phyloP scores from a whole-genome alignment of 2,329 filamentous ascomycete genomes.

The Myriosclerotinia duriaeana region DNA sequence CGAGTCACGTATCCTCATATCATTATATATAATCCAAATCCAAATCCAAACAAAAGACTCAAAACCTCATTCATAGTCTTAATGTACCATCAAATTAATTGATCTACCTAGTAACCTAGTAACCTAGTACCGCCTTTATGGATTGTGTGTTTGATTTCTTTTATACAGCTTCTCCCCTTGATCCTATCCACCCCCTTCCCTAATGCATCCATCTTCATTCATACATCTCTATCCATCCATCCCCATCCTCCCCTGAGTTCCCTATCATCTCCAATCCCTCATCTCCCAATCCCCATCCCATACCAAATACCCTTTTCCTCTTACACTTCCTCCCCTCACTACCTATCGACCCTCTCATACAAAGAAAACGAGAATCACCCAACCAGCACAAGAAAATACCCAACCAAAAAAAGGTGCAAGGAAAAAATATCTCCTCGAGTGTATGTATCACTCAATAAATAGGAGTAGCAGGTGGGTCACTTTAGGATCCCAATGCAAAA shows the following conservation, averaged over 20 bases:
- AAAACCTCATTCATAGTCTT: too few species aligned
- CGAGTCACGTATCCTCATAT: too few species aligned
- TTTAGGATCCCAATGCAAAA: constrained; percentile 17
- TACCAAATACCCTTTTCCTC: too few species aligned
- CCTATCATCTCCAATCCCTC: not conserved
- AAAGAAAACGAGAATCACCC: constrained; percentile 3
- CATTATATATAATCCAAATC: too few species aligned
- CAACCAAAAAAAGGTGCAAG: not conserved
- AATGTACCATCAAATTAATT: constrained; percentile 10
- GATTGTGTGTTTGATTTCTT: constrained; percentile 15
- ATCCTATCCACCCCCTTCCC: not conserved
- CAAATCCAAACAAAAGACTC: too few species aligned
- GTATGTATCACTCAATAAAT: constrained; percentile 2
- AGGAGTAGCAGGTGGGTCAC: constrained; percentile 9
- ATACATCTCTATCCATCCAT: not conserved
- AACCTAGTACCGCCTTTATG: too few species aligned
- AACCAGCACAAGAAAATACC: constrained; percentile 12
- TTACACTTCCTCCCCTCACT: not conserved
- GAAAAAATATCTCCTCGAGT: constrained; percentile 2
- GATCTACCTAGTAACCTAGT: not conserved
- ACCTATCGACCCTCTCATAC: not conserved
- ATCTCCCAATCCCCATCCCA: not conserved
- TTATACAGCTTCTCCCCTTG: constrained; percentile 1
- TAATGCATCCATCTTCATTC: constrained; percentile 5
- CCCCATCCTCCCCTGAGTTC: not conserved